These are phyloP conservation scores for Thalia dealbata DNA, from an alignment of 176 grass and related monocot genomes.

Conservation along the genomic window DNA sequence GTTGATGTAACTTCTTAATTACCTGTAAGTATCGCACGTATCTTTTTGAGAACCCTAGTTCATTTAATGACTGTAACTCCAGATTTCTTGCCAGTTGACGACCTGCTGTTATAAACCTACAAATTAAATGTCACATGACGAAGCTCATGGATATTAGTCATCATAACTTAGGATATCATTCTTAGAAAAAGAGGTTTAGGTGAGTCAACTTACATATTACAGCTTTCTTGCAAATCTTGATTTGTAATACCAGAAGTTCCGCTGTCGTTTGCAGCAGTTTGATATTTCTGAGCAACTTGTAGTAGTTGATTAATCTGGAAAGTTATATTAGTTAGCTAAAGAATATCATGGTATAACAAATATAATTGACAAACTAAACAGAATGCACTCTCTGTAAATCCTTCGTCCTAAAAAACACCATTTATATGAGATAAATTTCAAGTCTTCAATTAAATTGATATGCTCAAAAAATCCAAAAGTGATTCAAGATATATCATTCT, in stretches of 20 bases:
- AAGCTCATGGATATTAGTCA: background rate
- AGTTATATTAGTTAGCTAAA: conserved; percentile 2
- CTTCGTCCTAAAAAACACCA: background rate
- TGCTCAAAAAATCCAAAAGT: background rate
- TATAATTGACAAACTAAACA: background rate
- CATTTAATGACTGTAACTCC: conserved; percentile 69
- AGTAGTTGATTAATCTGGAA: conserved; percentile 73
- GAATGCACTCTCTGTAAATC: background rate
- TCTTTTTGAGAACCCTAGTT: conserved; percentile 90
- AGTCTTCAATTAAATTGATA: background rate
- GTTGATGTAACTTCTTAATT: background rate
- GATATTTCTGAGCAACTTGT: conserved; percentile 90
- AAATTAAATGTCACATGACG: background rate
- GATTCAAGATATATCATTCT: background rate
- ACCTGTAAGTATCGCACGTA: conserved; percentile 89
- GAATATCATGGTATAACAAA: background rate
- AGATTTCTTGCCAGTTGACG: conserved; percentile 72
- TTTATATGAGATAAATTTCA: background rate
- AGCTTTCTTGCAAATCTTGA: conserved; percentile 57
- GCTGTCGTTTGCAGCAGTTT: conserved; percentile 44
- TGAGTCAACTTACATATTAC: conserved; percentile 57
- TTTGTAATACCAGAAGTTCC: conserved; percentile 45
- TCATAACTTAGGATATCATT: background rate
- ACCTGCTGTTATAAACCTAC: conserved; percentile 59
- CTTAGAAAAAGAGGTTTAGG: no score